A percentile compares a stretch with the other conserved stretches of the same genome.
These are phyloP conservation scores for Talaromyces sp. DNA, from an alignment of 2,329 filamentous ascomycete species.

Conservation along the genomic window DNA sequence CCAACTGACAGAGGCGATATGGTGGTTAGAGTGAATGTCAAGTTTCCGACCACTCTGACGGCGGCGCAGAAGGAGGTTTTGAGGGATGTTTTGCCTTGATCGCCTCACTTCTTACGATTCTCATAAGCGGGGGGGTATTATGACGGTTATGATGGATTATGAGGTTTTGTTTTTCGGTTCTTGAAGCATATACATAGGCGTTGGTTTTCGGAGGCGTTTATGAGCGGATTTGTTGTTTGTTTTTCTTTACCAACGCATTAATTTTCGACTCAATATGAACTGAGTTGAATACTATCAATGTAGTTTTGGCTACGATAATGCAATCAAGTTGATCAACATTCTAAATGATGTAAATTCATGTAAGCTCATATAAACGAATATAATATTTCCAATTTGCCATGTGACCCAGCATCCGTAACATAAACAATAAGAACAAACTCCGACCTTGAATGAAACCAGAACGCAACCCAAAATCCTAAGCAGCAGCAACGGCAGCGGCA, in stretches of 20 bases:
- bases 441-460: background rate
- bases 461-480: background rate
- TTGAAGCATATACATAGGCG: background rate
- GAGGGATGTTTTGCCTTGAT: slow-evolving; percentile 66
- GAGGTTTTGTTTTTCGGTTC: background rate
- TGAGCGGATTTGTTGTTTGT: background rate
- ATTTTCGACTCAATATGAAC: background rate
- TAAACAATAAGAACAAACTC: background rate
- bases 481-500: slow-evolving; percentile 15
- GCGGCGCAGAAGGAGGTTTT: slow-evolving; percentile 73
- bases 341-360: background rate
- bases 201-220: background rate
- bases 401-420: background rate
- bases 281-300: background rate
- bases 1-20: slow-evolving; percentile 81
- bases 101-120: background rate
- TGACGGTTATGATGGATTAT: background rate
- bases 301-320: background rate
- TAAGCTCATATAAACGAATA: background rate
- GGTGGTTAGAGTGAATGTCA: slow-evolving; percentile 84
- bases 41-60: slow-evolving; percentile 79
- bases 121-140: background rate
- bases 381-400: background rate
- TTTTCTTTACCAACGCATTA: background rate
- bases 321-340: no score